Percentiles rank a stretch among this genome's conserved stretches.
These are phyloP conservation scores for Starmerella bacillaris DNA, from an alignment of 805 yeast species.

Conservation along the genomic window DNA sequence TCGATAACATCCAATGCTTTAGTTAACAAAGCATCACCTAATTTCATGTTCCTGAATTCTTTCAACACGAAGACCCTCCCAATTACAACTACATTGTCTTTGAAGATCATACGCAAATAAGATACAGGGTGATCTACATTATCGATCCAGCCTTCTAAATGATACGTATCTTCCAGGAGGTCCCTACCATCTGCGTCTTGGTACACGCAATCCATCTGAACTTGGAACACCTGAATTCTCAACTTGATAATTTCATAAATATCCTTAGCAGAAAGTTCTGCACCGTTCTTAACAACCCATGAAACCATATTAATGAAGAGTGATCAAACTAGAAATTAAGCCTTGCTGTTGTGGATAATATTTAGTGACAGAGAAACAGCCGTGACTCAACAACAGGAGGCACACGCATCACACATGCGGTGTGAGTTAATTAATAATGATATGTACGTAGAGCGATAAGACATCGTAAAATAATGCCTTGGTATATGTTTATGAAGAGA, in stretches of 20 bases:
- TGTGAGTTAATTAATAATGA: too few species aligned
- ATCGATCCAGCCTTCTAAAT: constrained; percentile 7
- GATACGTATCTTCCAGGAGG: constrained; percentile 5
- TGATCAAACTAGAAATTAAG: too few species aligned
- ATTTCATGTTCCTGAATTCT: constrained; percentile 8
- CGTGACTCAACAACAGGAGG: too few species aligned
- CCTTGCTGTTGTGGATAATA: too few species aligned
- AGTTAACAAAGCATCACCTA: constrained; percentile 11
- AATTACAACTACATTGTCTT: constrained; percentile 4
- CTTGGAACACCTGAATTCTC: constrained; percentile 15
- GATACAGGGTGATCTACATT: constrained; percentile 5
- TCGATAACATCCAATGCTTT: constrained; percentile 3
- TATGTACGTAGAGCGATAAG: too few species aligned
- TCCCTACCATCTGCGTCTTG: constrained; percentile 16
- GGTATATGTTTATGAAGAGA: too few species aligned
- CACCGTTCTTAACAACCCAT: constrained; percentile 9
- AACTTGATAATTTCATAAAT: constrained; percentile 11
- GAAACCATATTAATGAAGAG: too few species aligned
- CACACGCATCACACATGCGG: too few species aligned
- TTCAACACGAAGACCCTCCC: constrained; percentile 15
- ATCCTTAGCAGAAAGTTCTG: constrained; percentile 6
- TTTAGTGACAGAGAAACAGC: too few species aligned
- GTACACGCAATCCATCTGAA: constrained; percentile 16
- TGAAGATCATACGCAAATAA: constrained; percentile 7
- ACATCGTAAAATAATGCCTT: too few species aligned